Evolutionary conservation across 2,329 filamentous ascomycete species (phyloP).

Genomic region (Aureobasidium sp.): DNA sequence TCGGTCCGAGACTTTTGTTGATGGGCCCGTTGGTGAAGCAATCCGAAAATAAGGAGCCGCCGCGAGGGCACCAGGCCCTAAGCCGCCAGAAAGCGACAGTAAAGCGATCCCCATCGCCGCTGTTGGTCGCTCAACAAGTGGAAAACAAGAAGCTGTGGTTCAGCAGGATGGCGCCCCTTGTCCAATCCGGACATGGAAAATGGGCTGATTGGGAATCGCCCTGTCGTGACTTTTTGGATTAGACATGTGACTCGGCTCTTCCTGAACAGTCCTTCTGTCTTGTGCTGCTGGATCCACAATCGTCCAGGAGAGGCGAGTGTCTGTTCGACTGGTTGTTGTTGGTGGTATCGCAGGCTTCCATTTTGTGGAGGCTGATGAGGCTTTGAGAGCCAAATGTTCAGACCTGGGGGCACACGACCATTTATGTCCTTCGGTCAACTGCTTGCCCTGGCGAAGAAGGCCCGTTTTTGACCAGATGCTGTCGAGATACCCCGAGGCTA

Average conservation of each 20-base stretch:
- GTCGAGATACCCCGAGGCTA: constrained; percentile 16
- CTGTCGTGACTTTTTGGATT: constrained; percentile 3
- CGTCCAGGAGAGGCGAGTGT: background rate
- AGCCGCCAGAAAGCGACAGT: background rate
- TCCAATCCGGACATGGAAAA: background rate
- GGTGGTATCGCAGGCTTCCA: background rate
- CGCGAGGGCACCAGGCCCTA: background rate
- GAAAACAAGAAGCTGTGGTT: background rate
- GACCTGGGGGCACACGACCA: constrained; percentile 10
- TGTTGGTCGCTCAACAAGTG: constrained; percentile 5
- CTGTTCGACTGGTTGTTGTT: background rate
- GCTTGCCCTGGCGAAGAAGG: constrained; percentile 13
- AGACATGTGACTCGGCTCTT: background rate
- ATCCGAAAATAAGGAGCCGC: constrained; percentile 3
- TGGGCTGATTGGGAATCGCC: constrained; percentile 4
- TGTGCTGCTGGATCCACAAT: constrained; percentile 4
- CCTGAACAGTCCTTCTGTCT: background rate
- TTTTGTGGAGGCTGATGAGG: background rate
- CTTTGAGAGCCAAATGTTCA: background rate
- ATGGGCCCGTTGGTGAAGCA: constrained; percentile 7
- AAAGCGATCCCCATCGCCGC: background rate
- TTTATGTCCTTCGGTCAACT: constrained; percentile 11
- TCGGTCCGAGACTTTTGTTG: constrained; percentile 12
- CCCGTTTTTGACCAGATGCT: constrained; percentile 13
- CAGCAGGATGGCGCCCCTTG: background rate